Evolutionary conservation across 176 grass and related monocot genomes (phyloP).

Genomic region (Triticum turgidum): DNA sequence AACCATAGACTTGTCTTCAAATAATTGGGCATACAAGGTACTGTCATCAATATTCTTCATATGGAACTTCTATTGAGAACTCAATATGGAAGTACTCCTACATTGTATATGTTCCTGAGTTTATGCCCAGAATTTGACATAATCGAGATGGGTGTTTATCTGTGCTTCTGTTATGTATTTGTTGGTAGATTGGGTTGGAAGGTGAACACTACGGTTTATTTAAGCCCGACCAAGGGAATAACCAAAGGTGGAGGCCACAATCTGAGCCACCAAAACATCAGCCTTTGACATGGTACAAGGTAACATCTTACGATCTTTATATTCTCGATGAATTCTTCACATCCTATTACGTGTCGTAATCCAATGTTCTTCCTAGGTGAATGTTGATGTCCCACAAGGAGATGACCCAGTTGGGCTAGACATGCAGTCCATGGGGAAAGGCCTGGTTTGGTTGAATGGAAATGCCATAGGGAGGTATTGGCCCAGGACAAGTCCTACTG

Average conservation of each 20-base stretch:
- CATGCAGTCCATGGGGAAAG: constrained; percentile 95
- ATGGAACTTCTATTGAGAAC: not conserved
- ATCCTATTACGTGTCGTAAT: constrained; percentile 19
- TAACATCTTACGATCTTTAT: constrained; percentile 35
- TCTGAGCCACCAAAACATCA: constrained; percentile 73
- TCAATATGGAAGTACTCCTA: not conserved
- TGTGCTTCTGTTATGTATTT: constrained; percentile 22
- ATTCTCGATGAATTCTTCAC: constrained; percentile 3
- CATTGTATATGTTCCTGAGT: not conserved
- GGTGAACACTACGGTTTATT: constrained; percentile 77
- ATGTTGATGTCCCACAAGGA: constrained; percentile 73
- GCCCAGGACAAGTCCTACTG: constrained; percentile 54
- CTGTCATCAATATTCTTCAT: not conserved
- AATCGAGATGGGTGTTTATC: constrained; percentile 14
- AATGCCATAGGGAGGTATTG: constrained; percentile 90
- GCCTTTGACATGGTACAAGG: constrained; percentile 97
- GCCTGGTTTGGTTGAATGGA: constrained; percentile 92
- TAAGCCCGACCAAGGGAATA: constrained; percentile 38
- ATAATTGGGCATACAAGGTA: constrained; percentile 86
- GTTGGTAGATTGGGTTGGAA: constrained; percentile 83
- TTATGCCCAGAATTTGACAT: constrained; percentile 10
- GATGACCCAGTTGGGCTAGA: constrained; percentile 83
- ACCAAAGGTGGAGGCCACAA: constrained; percentile 56
- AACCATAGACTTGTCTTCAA: constrained; percentile 57
- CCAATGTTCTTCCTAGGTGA: constrained; percentile 45